Evolutionary conservation across 441 rosid genomes (phyloP).

Genomic region (Bruguiera hainesii): DNA sequence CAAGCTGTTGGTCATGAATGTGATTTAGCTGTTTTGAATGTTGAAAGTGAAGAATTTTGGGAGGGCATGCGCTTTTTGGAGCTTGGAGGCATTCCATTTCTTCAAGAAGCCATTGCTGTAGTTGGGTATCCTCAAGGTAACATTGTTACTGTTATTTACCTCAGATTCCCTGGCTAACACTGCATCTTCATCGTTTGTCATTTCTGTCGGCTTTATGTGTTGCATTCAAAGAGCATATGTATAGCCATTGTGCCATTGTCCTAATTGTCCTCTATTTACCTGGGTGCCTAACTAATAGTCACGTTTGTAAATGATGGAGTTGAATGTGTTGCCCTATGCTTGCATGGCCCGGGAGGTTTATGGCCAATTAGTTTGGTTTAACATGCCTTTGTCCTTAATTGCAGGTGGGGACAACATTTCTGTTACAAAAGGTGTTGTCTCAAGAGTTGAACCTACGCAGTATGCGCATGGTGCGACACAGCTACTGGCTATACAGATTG

Average conservation of each 20-base stretch:
- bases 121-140: constrained; percentile 76
- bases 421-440: constrained; percentile 80
- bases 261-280: no score
- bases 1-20: constrained; percentile 83
- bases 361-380: not conserved
- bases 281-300: no score
- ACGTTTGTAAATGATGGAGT: no score
- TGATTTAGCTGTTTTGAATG: constrained; percentile 68
- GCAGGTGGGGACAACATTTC: constrained; percentile 85
- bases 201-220: no score
- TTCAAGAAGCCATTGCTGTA: constrained; percentile 73
- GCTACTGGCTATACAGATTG: constrained; percentile 87
- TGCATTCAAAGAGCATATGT: no score
- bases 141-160: not conserved
- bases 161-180: not conserved
- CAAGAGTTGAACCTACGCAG: constrained; percentile 82
- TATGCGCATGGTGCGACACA: constrained; percentile 82
- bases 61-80: constrained; percentile 63
- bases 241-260: no score
- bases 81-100: constrained; percentile 70
- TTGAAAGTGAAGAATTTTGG: constrained; percentile 64
- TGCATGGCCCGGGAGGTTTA: no score
- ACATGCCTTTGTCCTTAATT: constrained; percentile 10
- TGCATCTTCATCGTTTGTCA: no score
- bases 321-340: no score